Evolutionary conservation across 2,329 filamentous ascomycete genomes (phyloP).

Genomic region (Talaromyces islandicus): DNA sequence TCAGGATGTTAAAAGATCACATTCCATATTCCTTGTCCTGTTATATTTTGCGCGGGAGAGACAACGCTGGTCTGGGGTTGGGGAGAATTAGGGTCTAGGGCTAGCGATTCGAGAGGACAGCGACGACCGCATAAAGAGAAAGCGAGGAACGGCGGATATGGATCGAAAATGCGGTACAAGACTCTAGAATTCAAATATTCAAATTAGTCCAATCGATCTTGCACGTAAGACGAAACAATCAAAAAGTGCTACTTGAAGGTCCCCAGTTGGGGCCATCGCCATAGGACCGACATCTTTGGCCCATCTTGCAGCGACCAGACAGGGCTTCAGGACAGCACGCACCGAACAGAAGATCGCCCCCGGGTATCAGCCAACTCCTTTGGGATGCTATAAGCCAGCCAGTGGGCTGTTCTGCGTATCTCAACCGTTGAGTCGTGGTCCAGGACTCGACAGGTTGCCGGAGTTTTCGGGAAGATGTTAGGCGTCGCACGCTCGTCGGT

Average conservation of each 20-base stretch:
- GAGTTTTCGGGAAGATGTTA: conserved; percentile 8
- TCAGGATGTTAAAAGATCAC: neutral
- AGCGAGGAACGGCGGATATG: neutral
- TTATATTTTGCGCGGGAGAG: neutral
- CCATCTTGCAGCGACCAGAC: neutral
- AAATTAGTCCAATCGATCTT: neutral
- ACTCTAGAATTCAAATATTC: neutral
- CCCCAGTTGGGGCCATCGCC: neutral
- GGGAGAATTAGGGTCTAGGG: conserved; percentile 10
- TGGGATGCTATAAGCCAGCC: neutral
- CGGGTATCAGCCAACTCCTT: neutral
- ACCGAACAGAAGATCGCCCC: neutral
- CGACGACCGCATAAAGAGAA: neutral
- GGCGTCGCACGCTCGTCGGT: conserved; percentile 4
- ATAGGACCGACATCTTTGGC: neutral
- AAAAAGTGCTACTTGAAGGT: neutral
- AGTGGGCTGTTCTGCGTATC: neutral
- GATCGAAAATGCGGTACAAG: neutral
- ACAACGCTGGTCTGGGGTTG: neutral
- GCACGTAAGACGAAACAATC: neutral
- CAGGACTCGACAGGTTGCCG: conserved; percentile 6
- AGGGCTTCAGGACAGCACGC: neutral
- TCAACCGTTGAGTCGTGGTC: conserved; percentile 1
- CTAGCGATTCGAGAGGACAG: conserved; percentile 2
- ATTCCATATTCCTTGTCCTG: neutral